Conservation (phyloP, 2,329 filamentous ascomycete species). For the Alternaria viburni region DNA sequence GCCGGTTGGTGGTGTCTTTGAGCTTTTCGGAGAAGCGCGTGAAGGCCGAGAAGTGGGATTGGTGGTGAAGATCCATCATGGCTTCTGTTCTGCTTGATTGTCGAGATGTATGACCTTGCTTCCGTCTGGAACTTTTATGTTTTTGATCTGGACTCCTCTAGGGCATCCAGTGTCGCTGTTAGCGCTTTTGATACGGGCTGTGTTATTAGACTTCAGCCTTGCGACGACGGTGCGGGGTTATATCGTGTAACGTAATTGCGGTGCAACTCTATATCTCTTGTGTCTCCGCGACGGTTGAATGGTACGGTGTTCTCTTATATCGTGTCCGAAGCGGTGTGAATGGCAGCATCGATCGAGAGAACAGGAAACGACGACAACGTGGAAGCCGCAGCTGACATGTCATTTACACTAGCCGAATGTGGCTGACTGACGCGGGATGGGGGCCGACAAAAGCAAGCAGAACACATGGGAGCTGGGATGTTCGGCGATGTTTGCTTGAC, state of each 20-base stretch:
- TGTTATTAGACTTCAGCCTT: slow-evolving; percentile 5
- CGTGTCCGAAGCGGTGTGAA: slow-evolving; percentile 3
- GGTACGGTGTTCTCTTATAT: neutral
- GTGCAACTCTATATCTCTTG: neutral
- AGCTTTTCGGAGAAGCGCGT: slow-evolving; percentile 20
- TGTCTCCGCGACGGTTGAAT: neutral
- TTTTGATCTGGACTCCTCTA: neutral
- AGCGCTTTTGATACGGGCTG: neutral
- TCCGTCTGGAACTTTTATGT: neutral
- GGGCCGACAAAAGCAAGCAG: slow-evolving; percentile 15
- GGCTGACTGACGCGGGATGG: slow-evolving; percentile 6
- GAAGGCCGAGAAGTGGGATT: slow-evolving; percentile 19
- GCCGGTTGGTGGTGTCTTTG: slow-evolving; percentile 21
- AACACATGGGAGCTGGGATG: neutral
- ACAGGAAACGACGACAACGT: slow-evolving; percentile 1
- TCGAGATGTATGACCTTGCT: neutral
- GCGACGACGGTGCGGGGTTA: slow-evolving; percentile 2
- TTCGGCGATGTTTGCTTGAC: slow-evolving; percentile 12
- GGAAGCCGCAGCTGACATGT: slow-evolving; percentile 12
- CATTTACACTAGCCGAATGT: slow-evolving; percentile 8
- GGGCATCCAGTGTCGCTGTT: neutral
- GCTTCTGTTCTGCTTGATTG: neutral
- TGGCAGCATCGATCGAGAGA: neutral
- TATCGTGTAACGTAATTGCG: slow-evolving; percentile 1
- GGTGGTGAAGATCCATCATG: slow-evolving; percentile 17